phyloP scores from a whole-genome alignment of 108 stramenopile genomes.

The Pelagomonas calceolata region DNA sequence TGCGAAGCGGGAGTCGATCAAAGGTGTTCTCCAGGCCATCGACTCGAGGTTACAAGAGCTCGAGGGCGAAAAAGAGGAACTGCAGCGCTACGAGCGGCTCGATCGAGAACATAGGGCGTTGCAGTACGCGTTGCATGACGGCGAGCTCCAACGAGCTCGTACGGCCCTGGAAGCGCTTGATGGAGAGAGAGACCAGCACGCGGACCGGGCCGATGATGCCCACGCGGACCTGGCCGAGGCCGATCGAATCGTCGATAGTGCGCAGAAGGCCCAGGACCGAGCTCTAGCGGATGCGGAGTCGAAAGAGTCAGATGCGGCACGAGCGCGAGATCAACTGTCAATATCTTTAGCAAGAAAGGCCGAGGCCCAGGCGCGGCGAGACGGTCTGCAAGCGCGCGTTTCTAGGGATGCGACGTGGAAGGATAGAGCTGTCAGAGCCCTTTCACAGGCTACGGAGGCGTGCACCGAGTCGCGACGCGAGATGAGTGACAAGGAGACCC shows the following conservation, averaged over 20 bases:
- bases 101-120: conserved; percentile 83
- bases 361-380: no score
- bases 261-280: background rate
- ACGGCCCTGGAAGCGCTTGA: conserved; percentile 64
- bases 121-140: conserved; percentile 90
- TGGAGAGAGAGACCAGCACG: conserved; percentile 48
- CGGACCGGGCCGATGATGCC: conserved; percentile 28
- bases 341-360: no score
- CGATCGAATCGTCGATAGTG: conserved; percentile 12
- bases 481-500: no score
- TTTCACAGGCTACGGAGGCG: no score
- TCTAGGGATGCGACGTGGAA: no score
- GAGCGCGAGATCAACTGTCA: no score
- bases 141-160: conserved; percentile 58
- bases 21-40: conserved; percentile 70
- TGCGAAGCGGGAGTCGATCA: conserved; percentile 71
- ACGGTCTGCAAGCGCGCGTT: no score
- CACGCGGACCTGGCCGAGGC: conserved; percentile 13
- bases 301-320: no score
- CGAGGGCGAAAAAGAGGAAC: conserved; percentile 89
- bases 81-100: conserved; percentile 72
- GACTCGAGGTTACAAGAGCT: conserved; percentile 79
- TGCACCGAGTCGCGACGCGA: no score
- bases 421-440: no score
- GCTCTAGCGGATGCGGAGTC: no score